Percentiles rank a stretch among this genome's conserved stretches.
Conservation (phyloP, 345 rosid species). For the Raphanus raphanistrum region DNA sequence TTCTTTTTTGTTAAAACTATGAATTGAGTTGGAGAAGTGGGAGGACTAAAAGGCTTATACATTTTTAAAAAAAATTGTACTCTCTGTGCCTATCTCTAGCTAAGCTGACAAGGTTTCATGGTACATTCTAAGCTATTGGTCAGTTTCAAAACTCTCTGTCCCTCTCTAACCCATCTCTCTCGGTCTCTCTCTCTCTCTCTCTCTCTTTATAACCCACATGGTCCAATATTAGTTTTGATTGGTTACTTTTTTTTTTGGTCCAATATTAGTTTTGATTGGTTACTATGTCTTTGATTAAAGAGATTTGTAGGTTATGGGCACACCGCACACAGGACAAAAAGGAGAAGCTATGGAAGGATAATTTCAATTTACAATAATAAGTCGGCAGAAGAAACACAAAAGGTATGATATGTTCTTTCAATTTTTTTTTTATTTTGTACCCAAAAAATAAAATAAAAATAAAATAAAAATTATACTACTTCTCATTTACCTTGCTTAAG, state of each 20-base stretch:
- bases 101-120: slow-evolving; percentile 38
- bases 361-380: neutral
- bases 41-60: slow-evolving; percentile 1
- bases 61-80: slow-evolving; percentile 11
- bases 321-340: slow-evolving; percentile 9
- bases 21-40: neutral
- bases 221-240: too few relatives aligned
- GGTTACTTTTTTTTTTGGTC: slow-evolving; percentile 10
- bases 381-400: slow-evolving; percentile 45
- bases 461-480: neutral
- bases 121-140: slow-evolving; percentile 40
- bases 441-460: neutral
- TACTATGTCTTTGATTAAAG: slow-evolving; percentile 43
- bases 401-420: slow-evolving; percentile 51
- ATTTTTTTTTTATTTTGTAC: slow-evolving; percentile 12
- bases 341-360: slow-evolving; percentile 20
- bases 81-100: slow-evolving; percentile 34
- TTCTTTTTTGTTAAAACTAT: too few relatives aligned
- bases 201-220: slow-evolving; percentile 17
- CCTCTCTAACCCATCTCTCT: slow-evolving; percentile 24
- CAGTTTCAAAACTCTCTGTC: slow-evolving; percentile 32
- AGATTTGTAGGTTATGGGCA: slow-evolving; percentile 48
- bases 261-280: slow-evolving; percentile 45
- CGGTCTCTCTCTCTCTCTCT: neutral
- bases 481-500: neutral